phyloP scores from a whole-genome alignment of 73 alveolate species.

The Blepharisma stoltei region DNA sequence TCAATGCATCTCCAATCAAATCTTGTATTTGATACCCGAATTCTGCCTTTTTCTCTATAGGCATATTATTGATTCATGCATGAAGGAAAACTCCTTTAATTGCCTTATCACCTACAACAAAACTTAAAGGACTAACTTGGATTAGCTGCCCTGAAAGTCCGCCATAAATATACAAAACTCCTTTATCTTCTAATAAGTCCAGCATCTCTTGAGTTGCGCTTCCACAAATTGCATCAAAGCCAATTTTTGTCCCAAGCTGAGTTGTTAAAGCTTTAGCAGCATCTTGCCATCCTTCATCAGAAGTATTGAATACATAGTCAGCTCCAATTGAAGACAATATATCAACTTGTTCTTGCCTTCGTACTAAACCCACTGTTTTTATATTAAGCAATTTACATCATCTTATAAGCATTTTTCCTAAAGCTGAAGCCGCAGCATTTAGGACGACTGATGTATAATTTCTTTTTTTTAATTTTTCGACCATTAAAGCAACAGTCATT shows the following conservation, averaged over 20 bases:
- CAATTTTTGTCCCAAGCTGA: constrained; percentile 42
- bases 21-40: constrained; percentile 34
- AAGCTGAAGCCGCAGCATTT: constrained; percentile 66
- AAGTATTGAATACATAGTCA: constrained; percentile 54
- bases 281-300: constrained; percentile 27
- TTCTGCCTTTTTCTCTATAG: constrained; percentile 26
- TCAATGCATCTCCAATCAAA: constrained; percentile 33
- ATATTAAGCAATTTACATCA: constrained; percentile 44
- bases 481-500: constrained; percentile 64
- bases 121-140: constrained; percentile 31
- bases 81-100: constrained; percentile 37
- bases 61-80: constrained; percentile 48
- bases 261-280: constrained; percentile 33
- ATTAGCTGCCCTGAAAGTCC: neutral
- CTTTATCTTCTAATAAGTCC: constrained; percentile 29
- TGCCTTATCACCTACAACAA: constrained; percentile 36
- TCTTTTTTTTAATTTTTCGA: constrained; percentile 32
- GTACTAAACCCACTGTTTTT: constrained; percentile 57
- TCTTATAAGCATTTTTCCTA: constrained; percentile 67
- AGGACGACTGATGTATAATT: constrained; percentile 53
- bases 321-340: constrained; percentile 47
- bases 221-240: constrained; percentile 63
- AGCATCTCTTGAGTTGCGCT: constrained; percentile 35
- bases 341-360: constrained; percentile 62
- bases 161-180: constrained; percentile 49